Conservation (phyloP, 2,329 filamentous ascomycete species). For the Lachnellula cervina region DNA sequence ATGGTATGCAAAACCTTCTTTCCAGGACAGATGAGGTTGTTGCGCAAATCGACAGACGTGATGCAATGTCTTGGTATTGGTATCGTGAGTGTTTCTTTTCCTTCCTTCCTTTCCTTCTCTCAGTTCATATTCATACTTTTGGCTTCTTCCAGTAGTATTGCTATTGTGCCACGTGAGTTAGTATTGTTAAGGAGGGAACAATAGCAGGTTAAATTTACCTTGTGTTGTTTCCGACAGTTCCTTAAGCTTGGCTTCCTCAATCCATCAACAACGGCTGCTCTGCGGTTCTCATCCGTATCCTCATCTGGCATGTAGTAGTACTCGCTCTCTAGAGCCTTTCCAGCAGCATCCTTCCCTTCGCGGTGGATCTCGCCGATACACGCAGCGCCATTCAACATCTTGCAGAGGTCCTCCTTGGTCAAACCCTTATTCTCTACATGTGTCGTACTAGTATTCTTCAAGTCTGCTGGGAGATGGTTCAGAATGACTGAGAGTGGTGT, state of each 20-base stretch:
- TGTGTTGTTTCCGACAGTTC: conserved; percentile 91
- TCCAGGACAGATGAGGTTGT: not conserved
- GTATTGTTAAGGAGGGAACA: not conserved
- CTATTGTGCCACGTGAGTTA: conserved; percentile 33
- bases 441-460: conserved; percentile 39
- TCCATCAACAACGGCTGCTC: conserved; percentile 77
- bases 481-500: conserved; percentile 87
- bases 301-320: conserved; percentile 93
- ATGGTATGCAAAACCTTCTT: not conserved
- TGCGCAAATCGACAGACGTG: not conserved
- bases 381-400: conserved; percentile 65
- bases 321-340: conserved; percentile 88
- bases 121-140: conserved; percentile 11
- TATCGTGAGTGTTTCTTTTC: conserved; percentile 38
- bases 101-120: too few species aligned
- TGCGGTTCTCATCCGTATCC: conserved; percentile 73
- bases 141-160: conserved; percentile 69
- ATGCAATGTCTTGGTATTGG: not conserved
- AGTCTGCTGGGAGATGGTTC: conserved; percentile 70
- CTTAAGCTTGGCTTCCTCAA: conserved; percentile 84
- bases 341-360: conserved; percentile 92
- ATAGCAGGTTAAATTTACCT: conserved; percentile 55
- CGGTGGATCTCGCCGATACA: conserved; percentile 87
- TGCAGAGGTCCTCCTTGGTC: conserved; percentile 59
- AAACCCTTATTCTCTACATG: conserved; percentile 41